These are phyloP conservation scores for Fusarium sp. DNA, from an alignment of 2,329 filamentous ascomycete genomes.

Conservation along the genomic window DNA sequence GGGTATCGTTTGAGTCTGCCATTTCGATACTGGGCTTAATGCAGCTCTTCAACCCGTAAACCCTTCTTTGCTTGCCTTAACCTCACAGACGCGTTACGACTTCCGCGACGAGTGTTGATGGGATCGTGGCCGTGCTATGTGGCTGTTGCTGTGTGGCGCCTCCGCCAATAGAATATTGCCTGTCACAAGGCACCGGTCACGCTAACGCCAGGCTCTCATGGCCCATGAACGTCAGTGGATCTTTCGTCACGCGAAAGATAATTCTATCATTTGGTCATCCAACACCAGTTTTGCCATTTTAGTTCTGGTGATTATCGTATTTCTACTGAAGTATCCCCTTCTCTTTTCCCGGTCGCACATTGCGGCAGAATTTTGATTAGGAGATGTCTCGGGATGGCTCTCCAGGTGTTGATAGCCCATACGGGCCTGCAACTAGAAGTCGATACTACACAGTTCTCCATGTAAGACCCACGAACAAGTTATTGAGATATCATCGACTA, in stretches of 20 bases:
- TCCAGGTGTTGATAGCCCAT: constrained; percentile 92
- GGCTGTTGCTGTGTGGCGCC: constrained; percentile 36
- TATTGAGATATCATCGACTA: constrained; percentile 13
- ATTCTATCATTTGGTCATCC: constrained; percentile 27
- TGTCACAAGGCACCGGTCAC: constrained; percentile 53
- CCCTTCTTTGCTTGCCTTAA: constrained; percentile 2
- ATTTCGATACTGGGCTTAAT: constrained; percentile 37
- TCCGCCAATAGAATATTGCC: constrained; percentile 33
- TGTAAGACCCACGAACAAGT: constrained; percentile 60
- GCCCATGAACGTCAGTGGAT: constrained; percentile 29
- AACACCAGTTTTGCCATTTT: constrained; percentile 22
- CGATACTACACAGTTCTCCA: constrained; percentile 80
- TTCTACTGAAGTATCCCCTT: constrained; percentile 23
- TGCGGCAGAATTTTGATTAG: constrained; percentile 50
- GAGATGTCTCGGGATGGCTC: constrained; percentile 80
- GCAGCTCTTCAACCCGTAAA: not conserved
- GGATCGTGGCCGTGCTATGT: constrained; percentile 33
- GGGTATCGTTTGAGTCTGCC: constrained; percentile 47
- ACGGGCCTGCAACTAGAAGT: constrained; percentile 87
- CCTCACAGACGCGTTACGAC: constrained; percentile 18
- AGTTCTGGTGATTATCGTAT: constrained; percentile 32
- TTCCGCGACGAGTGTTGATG: not conserved
- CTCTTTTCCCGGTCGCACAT: constrained; percentile 41
- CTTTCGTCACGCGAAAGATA: constrained; percentile 49
- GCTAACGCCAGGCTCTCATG: constrained; percentile 47